Conservation (phyloP, 805 yeast genomes). For the Pichia californica region DNA sequence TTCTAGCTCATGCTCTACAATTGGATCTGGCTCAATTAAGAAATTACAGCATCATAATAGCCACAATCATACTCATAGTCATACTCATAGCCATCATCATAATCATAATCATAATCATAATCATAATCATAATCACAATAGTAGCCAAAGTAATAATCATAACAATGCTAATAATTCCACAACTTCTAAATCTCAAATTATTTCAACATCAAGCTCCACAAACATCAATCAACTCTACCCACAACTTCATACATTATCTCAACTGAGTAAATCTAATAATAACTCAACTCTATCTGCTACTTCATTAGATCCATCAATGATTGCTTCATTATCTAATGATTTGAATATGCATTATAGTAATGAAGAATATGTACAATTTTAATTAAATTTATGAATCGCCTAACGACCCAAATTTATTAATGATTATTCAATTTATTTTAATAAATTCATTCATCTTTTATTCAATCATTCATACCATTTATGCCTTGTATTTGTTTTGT, state of each 20-base stretch:
- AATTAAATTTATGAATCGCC: not conserved
- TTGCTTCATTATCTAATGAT: not conserved
- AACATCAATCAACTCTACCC: not conserved
- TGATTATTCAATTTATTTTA: not conserved
- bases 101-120: not conserved
- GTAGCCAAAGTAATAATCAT: not conserved
- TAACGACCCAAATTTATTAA: not conserved
- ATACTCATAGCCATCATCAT: not conserved
- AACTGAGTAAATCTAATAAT: too few relatives aligned
- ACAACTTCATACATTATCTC: not conserved
- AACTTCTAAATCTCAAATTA: conserved; percentile 3
- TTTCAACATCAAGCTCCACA: not conserved
- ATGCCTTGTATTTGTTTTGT: not conserved
- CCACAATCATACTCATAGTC: conserved; percentile 11
- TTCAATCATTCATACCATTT: too few relatives aligned
- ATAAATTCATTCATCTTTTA: too few relatives aligned
- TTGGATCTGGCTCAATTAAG: conserved; percentile 7
- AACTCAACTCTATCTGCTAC: not conserved
- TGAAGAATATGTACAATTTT: conserved; percentile 3
- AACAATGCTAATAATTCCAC: not conserved
- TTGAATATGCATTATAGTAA: conserved; percentile 1
- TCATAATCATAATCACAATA: not conserved
- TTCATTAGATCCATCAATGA: not conserved
- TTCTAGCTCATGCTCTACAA: conserved; percentile 14
- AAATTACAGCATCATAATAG: conserved; percentile 14